phyloP scores from a whole-genome alignment of 208 protist genomes.

The Crithidia thermophila region DNA sequence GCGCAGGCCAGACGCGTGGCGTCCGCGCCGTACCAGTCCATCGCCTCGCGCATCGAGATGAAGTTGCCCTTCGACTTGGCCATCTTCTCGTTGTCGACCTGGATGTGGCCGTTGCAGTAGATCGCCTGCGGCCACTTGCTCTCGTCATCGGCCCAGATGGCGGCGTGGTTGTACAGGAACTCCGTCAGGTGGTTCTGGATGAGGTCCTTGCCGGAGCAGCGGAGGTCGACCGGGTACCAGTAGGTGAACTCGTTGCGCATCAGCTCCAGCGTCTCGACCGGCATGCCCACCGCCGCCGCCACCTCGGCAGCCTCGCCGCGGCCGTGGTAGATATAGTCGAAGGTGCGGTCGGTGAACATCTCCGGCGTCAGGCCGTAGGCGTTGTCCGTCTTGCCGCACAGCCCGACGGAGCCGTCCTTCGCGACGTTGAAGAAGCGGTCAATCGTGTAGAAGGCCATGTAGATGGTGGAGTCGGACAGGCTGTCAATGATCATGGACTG shows the following conservation, averaged over 20 bases:
- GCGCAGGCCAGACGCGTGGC: conserved; percentile 97
- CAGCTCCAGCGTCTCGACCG: conserved; percentile 66
- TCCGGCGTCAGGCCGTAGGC: conserved; percentile 90
- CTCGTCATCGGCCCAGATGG: conserved; percentile 94
- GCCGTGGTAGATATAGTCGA: conserved; percentile 96
- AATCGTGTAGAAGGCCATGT: conserved; percentile 99
- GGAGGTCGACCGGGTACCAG: conserved; percentile 99
- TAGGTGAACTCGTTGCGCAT: conserved; percentile 98
- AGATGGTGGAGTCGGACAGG: conserved; percentile 99
- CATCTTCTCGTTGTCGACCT: conserved; percentile 99
- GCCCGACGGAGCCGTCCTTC: conserved; percentile 48
- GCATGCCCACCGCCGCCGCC: conserved; percentile 57
- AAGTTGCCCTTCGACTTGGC: conserved; percentile 99
- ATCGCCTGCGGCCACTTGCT: conserved; percentile 92
- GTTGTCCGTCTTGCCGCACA: conserved; percentile 62
- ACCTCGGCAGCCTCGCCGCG: conserved; percentile 57
- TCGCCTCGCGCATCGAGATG: conserved; percentile 93
- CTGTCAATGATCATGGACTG: conserved; percentile 99
- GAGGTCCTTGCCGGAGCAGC: conserved; percentile 99
- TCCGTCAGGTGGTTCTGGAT: conserved; percentile 99
- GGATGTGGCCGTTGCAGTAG: conserved; percentile 99
- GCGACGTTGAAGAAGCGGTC: conserved; percentile 96
- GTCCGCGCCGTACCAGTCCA: conserved; percentile 90
- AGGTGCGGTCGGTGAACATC: conserved; percentile 94
- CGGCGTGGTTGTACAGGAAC: conserved; percentile 99